A percentile compares a stretch with the other conserved stretches of the same genome.
These are phyloP conservation scores for Podosphaera fusca DNA, from an alignment of 2,329 filamentous ascomycete genomes.

Conservation along the genomic window DNA sequence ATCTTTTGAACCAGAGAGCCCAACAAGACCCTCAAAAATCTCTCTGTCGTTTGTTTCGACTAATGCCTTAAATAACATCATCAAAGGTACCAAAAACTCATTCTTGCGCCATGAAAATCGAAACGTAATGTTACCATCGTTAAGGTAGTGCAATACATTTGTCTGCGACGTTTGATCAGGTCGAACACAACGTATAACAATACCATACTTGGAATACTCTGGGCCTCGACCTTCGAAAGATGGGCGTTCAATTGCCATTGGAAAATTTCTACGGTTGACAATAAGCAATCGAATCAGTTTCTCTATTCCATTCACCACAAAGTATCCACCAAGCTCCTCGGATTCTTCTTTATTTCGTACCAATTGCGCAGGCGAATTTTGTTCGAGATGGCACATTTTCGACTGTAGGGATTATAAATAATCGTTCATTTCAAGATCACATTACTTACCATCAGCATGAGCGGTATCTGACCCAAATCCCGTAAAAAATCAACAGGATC, in stretches of 20 bases:
- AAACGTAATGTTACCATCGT: slow-evolving; percentile 88
- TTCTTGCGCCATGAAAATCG: slow-evolving; percentile 95
- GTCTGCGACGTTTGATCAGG: slow-evolving; percentile 98
- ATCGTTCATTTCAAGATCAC: not conserved
- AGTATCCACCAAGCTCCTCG: slow-evolving; percentile 90
- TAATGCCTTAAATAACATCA: slow-evolving; percentile 92
- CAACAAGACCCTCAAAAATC: slow-evolving; percentile 85
- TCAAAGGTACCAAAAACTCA: slow-evolving; percentile 82
- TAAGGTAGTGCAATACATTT: slow-evolving; percentile 88
- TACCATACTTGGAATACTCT: slow-evolving; percentile 72
- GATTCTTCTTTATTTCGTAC: slow-evolving; percentile 82
- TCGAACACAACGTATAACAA: slow-evolving; percentile 75
- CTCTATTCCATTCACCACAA: slow-evolving; percentile 92
- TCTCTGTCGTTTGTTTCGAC: slow-evolving; percentile 91
- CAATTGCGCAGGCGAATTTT: slow-evolving; percentile 58
- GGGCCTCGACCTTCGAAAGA: slow-evolving; percentile 76
- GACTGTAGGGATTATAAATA: slow-evolving; percentile 30
- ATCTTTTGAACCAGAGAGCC: slow-evolving; percentile 50
- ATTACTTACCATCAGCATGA: slow-evolving; percentile 68
- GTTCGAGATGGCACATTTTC: slow-evolving; percentile 74
- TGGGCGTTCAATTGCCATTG: slow-evolving; percentile 76
- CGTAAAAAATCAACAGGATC: slow-evolving; percentile 62
- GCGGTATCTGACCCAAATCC: slow-evolving; percentile 70
- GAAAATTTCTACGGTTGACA: slow-evolving; percentile 77
- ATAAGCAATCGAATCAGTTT: slow-evolving; percentile 87